Evolutionary conservation across 106 monocot species (phyloP), one percentile per base, ranked within the genome.

Genomic region (Chionographis japonica): DNA sequence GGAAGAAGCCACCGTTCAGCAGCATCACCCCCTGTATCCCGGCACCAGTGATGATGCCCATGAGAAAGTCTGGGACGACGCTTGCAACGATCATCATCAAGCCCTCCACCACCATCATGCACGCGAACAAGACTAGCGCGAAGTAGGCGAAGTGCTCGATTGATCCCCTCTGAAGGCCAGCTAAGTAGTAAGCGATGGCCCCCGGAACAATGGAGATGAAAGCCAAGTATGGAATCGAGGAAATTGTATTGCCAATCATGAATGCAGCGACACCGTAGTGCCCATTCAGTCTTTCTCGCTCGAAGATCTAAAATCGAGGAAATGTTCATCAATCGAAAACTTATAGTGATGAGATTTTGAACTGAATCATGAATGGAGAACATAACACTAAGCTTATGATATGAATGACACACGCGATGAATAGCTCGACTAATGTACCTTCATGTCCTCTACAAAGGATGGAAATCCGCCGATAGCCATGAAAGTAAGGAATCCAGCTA

Each of bases 31-130:
- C 92, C 43, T 88, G 92, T 38, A 92, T 78, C 1, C 92, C 92
- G 1, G 88, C 92, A 0, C 88, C 92, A 4, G 88, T 88, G 57
- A 92, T 88, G 67, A 92, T 92, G 6, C 92, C 92, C 85, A 88
- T 88, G 65, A 88, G 79, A 56, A 85, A 92, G 40, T 88, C 80
- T 1, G 92, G 88, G 49, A 92, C 88, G 19, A 88, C 41, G 67
- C 85, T 88, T 0, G 92, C 92, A 2, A 92, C 92, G 38, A 88
- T 88, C 92, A 92, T 92, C 92, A 92, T 92, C 20, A 92, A 60
- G 61, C 92, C 78, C 62, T 92, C 92, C 4, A 92, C 92, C 0
- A 92, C 64, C 73, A 88, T 75, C 88, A 92, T 81, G 68, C 77
- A 77, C 18, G 60, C 52, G 72, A 80, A 88, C 1, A 92, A 75